These are phyloP conservation scores for Beauveria sp. DNA, from an alignment of 2,329 filamentous ascomycete species.

Conservation along the genomic window DNA sequence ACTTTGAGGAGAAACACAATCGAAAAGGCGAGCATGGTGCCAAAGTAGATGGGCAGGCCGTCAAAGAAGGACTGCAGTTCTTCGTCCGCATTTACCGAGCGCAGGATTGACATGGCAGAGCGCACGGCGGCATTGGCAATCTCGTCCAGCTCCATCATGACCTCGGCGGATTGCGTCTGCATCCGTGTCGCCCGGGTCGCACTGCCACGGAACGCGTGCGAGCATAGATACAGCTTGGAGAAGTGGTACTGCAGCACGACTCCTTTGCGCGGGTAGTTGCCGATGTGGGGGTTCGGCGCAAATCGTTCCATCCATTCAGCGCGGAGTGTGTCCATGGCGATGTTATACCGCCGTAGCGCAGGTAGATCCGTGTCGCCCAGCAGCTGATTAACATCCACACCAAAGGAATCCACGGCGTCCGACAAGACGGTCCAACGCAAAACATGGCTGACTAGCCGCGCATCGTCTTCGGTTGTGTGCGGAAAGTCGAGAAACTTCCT, in stretches of 20 bases:
- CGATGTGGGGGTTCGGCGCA: constrained; percentile 10
- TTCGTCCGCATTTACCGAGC: constrained; percentile 6
- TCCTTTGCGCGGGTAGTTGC: constrained; percentile 13
- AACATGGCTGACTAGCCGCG: constrained; percentile 17
- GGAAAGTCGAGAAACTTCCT: constrained; percentile 21
- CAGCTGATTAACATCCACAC: constrained; percentile 9
- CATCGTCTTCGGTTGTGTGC: constrained; percentile 16
- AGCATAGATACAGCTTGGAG: constrained; percentile 13
- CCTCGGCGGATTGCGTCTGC: constrained; percentile 4
- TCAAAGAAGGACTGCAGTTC: constrained; percentile 11
- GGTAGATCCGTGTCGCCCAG: constrained; percentile 11
- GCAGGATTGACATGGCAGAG: constrained; percentile 7
- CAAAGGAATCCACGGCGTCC: constrained; percentile 12
- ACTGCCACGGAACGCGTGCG: constrained; percentile 11
- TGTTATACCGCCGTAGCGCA: constrained; percentile 11
- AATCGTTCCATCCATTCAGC: constrained; percentile 10
- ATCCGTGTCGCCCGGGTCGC: not conserved
- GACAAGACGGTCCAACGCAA: constrained; percentile 11
- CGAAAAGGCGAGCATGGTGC: constrained; percentile 7
- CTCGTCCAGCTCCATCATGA: constrained; percentile 8
- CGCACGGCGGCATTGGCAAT: constrained; percentile 7
- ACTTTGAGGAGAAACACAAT: constrained; percentile 9
- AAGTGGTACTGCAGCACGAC: constrained; percentile 14
- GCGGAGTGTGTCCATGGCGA: constrained; percentile 12
- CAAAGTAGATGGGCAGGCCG: constrained; percentile 10